Conservation (phyloP, 805 yeast genomes). For the Cyberlindnera nakhonratchasimensis region DNA sequence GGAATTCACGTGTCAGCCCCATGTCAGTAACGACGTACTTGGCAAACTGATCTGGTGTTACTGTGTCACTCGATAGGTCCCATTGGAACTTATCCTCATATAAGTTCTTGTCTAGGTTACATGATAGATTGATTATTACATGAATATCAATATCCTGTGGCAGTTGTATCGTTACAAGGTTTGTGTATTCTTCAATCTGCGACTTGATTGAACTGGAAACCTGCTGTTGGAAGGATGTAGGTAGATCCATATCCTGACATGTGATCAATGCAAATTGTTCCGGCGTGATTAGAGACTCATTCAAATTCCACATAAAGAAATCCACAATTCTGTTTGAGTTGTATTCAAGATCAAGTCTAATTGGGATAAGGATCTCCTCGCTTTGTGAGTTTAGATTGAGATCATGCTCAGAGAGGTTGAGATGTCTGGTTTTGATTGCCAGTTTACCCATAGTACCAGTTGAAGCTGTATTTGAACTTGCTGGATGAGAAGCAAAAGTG, state of each 20-base stretch:
- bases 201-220: constrained; percentile 70
- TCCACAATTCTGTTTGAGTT: constrained; percentile 85
- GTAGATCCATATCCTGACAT: constrained; percentile 81
- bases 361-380: constrained; percentile 82
- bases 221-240: constrained; percentile 55
- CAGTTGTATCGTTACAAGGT: constrained; percentile 58
- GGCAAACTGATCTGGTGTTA: constrained; percentile 78
- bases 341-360: constrained; percentile 78
- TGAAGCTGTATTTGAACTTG: neutral
- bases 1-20: constrained; percentile 81
- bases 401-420: constrained; percentile 25
- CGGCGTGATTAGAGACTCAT: constrained; percentile 76
- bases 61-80: constrained; percentile 57
- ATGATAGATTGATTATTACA: constrained; percentile 75
- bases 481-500: constrained; percentile 1
- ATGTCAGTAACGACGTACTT: constrained; percentile 75
- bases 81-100: constrained; percentile 94
- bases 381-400: constrained; percentile 23
- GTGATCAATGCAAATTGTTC: constrained; percentile 85
- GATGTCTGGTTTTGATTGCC: constrained; percentile 27
- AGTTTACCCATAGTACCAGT: constrained; percentile 16
- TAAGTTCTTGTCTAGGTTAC: constrained; percentile 76
- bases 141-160: constrained; percentile 67
- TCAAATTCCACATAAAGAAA: constrained; percentile 86
- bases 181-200: constrained; percentile 74